These are phyloP conservation scores for Phytopythium mirpurense DNA, from an alignment of 352 stramenopile genomes.

Conservation along the genomic window DNA sequence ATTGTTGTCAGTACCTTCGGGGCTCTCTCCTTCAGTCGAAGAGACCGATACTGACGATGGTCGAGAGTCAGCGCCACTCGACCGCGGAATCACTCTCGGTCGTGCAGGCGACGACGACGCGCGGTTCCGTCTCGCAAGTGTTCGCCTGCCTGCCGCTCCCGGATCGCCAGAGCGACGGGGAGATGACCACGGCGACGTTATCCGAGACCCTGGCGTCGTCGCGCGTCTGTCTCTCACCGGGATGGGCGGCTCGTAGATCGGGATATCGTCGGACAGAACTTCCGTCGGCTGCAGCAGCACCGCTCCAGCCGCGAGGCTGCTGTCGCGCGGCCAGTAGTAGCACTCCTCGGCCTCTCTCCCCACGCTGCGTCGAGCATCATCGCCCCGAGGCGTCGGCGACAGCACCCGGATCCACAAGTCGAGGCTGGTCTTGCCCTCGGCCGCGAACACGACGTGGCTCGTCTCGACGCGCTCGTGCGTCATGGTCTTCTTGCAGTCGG, in stretches of 20 bases:
- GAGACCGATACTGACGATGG: no score
- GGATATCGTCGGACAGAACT: neutral
- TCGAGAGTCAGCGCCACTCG: no score
- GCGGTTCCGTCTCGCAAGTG: neutral
- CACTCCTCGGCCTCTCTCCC: conserved; percentile 11
- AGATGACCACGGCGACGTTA: neutral
- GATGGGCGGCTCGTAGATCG: neutral
- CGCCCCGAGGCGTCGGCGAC: conserved; percentile 11
- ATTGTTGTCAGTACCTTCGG: no score
- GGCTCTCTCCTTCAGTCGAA: no score
- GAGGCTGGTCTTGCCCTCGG: neutral
- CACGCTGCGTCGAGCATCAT: neutral
- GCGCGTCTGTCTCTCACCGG: neutral
- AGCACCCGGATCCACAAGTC: conserved; percentile 3
- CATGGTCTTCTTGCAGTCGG: conserved; percentile 6
- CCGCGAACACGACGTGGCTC: conserved; percentile 1
- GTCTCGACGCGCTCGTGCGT: neutral
- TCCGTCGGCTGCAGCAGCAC: neutral
- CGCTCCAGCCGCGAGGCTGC: neutral
- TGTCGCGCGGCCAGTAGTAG: conserved; percentile 8
- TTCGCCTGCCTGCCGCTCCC: neutral
- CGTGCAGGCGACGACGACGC: neutral
- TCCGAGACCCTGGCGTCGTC: neutral
- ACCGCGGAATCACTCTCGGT: no score
- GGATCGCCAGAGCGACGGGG: neutral